A percentile compares a stretch with the other conserved stretches of the same genome.
These are phyloP conservation scores for Chrysoporthe cubensis DNA, from an alignment of 2,329 filamentous ascomycete species.

Conservation along the genomic window DNA sequence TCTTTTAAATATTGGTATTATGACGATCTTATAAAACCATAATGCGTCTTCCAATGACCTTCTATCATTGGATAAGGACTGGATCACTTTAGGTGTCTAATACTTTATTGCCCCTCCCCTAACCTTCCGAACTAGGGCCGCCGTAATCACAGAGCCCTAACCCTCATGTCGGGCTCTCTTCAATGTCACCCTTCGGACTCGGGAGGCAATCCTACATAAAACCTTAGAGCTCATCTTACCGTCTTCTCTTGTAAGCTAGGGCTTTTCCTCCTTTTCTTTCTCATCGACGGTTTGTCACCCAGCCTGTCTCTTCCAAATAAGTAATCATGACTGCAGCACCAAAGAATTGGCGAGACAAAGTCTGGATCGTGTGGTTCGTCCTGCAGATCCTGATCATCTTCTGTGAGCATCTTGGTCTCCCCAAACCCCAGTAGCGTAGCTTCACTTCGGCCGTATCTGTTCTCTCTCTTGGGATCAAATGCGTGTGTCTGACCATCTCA, in stretches of 20 bases:
- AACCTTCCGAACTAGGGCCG: too few species aligned
- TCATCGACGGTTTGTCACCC: neutral
- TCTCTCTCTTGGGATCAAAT: neutral
- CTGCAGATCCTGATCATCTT: slow-evolving; percentile 39
- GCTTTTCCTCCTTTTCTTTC: neutral
- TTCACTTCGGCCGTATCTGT: neutral
- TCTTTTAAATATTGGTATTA: too few species aligned
- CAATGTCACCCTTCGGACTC: too few species aligned
- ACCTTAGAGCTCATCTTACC: too few species aligned
- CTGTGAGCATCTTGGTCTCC: slow-evolving; percentile 32
- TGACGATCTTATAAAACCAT: too few species aligned
- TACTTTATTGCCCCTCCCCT: too few species aligned
- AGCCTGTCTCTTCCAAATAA: neutral
- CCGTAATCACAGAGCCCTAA: too few species aligned
- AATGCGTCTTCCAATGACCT: too few species aligned
- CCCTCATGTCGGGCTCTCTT: too few species aligned
- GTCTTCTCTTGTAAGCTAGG: neutral
- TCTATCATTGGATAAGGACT: too few species aligned
- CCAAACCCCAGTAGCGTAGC: neutral
- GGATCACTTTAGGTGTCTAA: too few species aligned
- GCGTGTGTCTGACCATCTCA: neutral
- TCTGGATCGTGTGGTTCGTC: slow-evolving; percentile 41
- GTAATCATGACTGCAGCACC: slow-evolving; percentile 19
- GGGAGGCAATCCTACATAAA: too few species aligned
- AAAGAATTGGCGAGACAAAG: slow-evolving; percentile 34